Base-by-base conservation (phyloP, 176 grass and related monocot genomes). In the Musa troglodytarum region DNA sequence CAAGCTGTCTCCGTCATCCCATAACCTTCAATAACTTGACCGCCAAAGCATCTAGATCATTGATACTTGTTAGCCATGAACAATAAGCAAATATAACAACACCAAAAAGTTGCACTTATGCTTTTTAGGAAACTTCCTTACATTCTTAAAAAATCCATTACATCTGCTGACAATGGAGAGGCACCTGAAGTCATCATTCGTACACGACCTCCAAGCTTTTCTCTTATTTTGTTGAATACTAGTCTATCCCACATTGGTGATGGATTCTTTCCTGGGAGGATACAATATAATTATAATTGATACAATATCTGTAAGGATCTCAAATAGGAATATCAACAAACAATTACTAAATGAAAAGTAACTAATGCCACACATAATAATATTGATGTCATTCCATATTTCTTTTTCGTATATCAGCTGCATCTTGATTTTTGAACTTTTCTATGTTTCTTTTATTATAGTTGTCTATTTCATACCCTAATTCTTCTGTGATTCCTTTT, bases 1-100 rank as follows among this genome's bases (percentile, higher is more conserved):
- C 90, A 97, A 69, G 94, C 88, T 89, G 94, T 93, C 84, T 93
- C 94, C 52, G 94, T 97, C 94, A 97, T 97, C 82, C 90, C 94
- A 84, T 97, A 93, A 16, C 94, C 90, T 88, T 97, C 90, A 78
- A 93, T 20, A 87, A 97, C 74, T 49, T 85, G 73, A 77, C 93
- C 86, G 53, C 80, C 82, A 68, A 97, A 97, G 77, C 94, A 97
- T 80, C 94, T 97, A 77, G 51, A 84, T 74, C 59, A 82, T 23
- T 29, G 21, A 75, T 54, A 57, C 50, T 75, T 16, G 19, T 21
- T 24, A 14, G 55, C 49, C 14, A 49, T n/a, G 53, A 67, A 87
- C 54, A 25, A 83, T 77, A 11, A 71, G 77, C 16, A 21, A 76
- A 76, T 67, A 23, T 12, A 25, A 34, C 5, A 34, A 7, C 20